Percentiles rank a stretch among this genome's conserved stretches.
These are phyloP conservation scores for Neonectria punicea DNA, from an alignment of 2,329 filamentous ascomycete species.

Conservation along the genomic window DNA sequence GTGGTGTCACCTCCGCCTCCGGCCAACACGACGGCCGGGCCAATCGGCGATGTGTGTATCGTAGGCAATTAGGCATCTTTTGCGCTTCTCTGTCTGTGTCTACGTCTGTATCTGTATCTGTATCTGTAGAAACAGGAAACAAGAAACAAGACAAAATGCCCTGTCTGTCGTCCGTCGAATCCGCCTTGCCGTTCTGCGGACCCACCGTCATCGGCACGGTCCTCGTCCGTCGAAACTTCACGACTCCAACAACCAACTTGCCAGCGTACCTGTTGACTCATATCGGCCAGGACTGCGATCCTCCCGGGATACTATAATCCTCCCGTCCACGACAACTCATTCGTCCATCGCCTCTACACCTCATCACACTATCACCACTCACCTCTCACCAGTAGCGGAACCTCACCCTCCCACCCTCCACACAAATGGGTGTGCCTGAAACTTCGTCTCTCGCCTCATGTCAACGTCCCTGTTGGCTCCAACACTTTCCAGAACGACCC, in stretches of 20 bases:
- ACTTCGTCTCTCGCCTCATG: slow-evolving; percentile 9
- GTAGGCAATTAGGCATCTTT: neutral
- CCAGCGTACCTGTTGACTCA: neutral
- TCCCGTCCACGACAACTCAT: neutral
- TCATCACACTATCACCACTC: neutral
- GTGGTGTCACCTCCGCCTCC: slow-evolving; percentile 13
- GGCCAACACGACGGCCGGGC: slow-evolving; percentile 9
- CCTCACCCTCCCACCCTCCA: neutral
- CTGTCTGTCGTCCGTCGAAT: neutral
- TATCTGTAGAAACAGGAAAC: neutral
- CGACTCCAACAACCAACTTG: neutral
- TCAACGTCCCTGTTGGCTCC: slow-evolving; percentile 13
- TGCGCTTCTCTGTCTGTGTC: neutral
- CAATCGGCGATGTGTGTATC: neutral
- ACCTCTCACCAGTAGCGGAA: neutral
- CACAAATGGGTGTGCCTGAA: slow-evolving; percentile 4
- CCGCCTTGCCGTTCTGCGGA: neutral
- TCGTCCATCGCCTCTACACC: neutral
- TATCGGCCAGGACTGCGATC: slow-evolving; percentile 2
- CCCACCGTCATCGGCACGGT: slow-evolving; percentile 10
- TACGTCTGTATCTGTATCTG: neutral
- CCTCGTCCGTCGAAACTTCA: slow-evolving; percentile 7
- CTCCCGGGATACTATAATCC: neutral
- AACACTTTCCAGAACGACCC: slow-evolving; percentile 20
- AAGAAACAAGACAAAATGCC: neutral